Conservation (phyloP, 306 rosid genomes). For the Ormosia emarginata region DNA sequence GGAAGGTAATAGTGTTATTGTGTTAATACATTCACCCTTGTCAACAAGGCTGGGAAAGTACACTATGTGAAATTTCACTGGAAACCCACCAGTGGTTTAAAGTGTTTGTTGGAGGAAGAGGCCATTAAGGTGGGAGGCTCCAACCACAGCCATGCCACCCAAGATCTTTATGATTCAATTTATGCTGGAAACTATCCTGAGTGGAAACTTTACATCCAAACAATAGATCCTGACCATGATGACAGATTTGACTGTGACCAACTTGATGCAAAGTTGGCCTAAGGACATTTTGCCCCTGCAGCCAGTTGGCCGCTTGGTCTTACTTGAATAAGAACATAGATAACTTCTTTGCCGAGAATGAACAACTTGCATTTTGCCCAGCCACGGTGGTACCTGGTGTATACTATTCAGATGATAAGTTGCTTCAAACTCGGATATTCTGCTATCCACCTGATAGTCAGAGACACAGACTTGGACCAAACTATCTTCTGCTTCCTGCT, state of each 20-base stretch:
- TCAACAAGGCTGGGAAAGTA: constrained; percentile 64
- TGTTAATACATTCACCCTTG: constrained; percentile 67
- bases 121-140: constrained; percentile 76
- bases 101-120: constrained; percentile 70
- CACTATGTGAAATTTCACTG: constrained; percentile 76
- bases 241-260: constrained; percentile 76
- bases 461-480: constrained; percentile 92
- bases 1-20: constrained; percentile 83
- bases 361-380: constrained; percentile 84
- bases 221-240: constrained; percentile 73
- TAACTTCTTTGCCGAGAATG: constrained; percentile 86
- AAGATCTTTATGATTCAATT: constrained; percentile 80
- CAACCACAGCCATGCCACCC: constrained; percentile 85
- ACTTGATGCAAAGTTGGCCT: constrained; percentile 80
- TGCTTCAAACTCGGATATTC: constrained; percentile 74
- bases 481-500: constrained; percentile 77
- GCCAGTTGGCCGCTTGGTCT: constrained; percentile 91
- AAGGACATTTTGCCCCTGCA: constrained; percentile 81
- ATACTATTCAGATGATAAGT: constrained; percentile 70
- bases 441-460: constrained; percentile 75
- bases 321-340: constrained; percentile 82
- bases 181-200: constrained; percentile 85
- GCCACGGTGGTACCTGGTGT: constrained; percentile 71
- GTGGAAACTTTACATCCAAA: constrained; percentile 85
- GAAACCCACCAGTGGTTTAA: constrained; percentile 72